A percentile compares a stretch with the other conserved stretches of the same genome.
These are phyloP conservation scores for Penicillium brevicompactum DNA, from an alignment of 2,329 filamentous ascomycete genomes.

Conservation along the genomic window DNA sequence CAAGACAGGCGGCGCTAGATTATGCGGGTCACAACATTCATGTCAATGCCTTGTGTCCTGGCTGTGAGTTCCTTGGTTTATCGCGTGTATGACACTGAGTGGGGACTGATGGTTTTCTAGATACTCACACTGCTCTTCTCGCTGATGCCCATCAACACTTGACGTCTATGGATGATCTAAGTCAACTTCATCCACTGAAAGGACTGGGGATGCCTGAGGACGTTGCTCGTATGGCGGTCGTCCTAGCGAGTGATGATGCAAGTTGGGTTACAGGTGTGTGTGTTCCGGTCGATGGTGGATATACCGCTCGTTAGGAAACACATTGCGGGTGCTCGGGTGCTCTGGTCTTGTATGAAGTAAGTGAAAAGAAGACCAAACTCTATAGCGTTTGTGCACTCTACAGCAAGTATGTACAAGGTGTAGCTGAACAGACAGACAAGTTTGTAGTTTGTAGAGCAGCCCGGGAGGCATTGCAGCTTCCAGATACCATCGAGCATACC, in stretches of 20 bases:
- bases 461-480: too few relatives aligned
- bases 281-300: conserved; percentile 51
- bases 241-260: conserved; percentile 51
- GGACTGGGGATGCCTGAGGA: conserved; percentile 34
- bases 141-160: conserved; percentile 19
- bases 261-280: conserved; percentile 49
- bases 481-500: too few relatives aligned
- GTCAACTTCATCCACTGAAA: conserved; percentile 28
- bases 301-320: conserved; percentile 28
- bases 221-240: background rate
- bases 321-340: too few relatives aligned
- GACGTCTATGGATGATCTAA: conserved; percentile 20
- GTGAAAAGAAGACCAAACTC: too few relatives aligned
- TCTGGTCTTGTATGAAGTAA: too few relatives aligned
- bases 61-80: conserved; percentile 34
- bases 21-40: conserved; percentile 54
- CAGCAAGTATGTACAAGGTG: too few relatives aligned
- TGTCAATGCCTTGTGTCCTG: conserved; percentile 57
- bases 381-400: too few relatives aligned
- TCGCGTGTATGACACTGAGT: too few relatives aligned
- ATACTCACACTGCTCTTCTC: conserved; percentile 31
- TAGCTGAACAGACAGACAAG: too few relatives aligned
- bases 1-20: conserved; percentile 52
- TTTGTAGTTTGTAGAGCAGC: too few relatives aligned
- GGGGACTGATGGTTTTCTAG: conserved; percentile 12